Evolutionary conservation across 805 yeast genomes (phyloP).

Genomic region (Starmerella sp.): DNA sequence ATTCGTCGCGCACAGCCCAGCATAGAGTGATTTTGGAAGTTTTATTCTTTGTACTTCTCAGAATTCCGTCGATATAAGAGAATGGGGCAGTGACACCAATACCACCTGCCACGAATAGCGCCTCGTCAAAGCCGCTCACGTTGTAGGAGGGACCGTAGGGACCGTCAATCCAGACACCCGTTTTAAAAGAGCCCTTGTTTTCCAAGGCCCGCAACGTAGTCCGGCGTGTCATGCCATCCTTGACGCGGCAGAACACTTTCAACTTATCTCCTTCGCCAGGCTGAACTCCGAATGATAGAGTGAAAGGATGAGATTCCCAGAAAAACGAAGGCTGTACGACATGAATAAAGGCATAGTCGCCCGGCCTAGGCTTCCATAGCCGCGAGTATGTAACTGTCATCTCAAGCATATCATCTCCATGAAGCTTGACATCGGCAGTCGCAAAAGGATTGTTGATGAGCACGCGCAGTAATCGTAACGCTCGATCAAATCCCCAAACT

Average conservation of each 20-base stretch:
- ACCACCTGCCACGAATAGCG: constrained; percentile 43
- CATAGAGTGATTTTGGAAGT: constrained; percentile 32
- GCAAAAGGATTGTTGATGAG: background rate
- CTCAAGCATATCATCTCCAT: constrained; percentile 19
- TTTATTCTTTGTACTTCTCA: background rate
- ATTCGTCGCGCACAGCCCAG: constrained; percentile 53
- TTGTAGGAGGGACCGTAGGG: constrained; percentile 45
- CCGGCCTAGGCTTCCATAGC: constrained; percentile 41
- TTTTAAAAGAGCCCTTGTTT: constrained; percentile 24
- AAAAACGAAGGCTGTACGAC: constrained; percentile 28
- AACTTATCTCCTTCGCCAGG: constrained; percentile 9
- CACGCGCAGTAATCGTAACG: constrained; percentile 44
- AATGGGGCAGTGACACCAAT: constrained; percentile 48
- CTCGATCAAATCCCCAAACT: constrained; percentile 59
- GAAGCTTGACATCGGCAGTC: background rate
- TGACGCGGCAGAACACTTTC: constrained; percentile 22
- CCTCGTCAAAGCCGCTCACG: constrained; percentile 31
- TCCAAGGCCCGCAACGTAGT: constrained; percentile 29
- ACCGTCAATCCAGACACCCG: constrained; percentile 43
- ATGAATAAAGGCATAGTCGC: constrained; percentile 45
- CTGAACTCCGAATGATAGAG: constrained; percentile 24
- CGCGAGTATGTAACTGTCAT: constrained; percentile 32
- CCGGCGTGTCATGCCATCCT: constrained; percentile 44
- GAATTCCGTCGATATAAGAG: constrained; percentile 33
- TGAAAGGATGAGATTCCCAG: constrained; percentile 69